A percentile compares a stretch with the other conserved stretches of the same genome.
phyloP scores from a whole-genome alignment of 2,329 filamentous ascomycete genomes.

The Claviceps citrina region DNA sequence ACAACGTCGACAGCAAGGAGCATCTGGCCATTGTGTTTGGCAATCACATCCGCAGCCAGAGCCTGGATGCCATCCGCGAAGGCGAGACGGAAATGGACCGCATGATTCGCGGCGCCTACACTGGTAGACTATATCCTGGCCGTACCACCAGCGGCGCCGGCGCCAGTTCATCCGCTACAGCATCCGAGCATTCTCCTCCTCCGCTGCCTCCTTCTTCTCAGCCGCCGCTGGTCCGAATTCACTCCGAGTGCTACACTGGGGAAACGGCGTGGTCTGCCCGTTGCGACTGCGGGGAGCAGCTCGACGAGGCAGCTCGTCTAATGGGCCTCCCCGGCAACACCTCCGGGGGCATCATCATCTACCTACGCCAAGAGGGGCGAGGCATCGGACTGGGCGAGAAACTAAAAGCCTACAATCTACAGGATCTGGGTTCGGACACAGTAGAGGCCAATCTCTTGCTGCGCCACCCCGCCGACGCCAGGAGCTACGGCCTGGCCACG shows the following conservation, averaged over 20 bases:
- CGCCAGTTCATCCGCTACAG: constrained; percentile 6
- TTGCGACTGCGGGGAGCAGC: constrained; percentile 93
- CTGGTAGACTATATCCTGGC: constrained; percentile 73
- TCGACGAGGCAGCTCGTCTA: constrained; percentile 85
- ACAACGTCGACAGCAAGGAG: constrained; percentile 86
- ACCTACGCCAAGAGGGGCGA: constrained; percentile 86
- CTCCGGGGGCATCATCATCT: constrained; percentile 80
- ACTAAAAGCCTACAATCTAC: constrained; percentile 93
- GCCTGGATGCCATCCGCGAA: constrained; percentile 53
- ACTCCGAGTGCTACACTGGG: constrained; percentile 96
- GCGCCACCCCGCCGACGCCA: constrained; percentile 81
- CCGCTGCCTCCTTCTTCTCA: constrained; percentile 5
- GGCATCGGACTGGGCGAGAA: constrained; percentile 93
- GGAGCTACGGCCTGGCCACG: constrained; percentile 91
- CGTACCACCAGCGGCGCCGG: constrained; percentile 52
- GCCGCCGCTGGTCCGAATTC: constrained; percentile 72
- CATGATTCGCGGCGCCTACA: constrained; percentile 89
- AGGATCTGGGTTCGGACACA: constrained; percentile 92
- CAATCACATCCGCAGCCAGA: constrained; percentile 59
- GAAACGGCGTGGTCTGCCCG: constrained; percentile 97
- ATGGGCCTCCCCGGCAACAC: constrained; percentile 59
- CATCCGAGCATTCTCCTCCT: constrained; percentile 1
- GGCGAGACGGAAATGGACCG: constrained; percentile 78
- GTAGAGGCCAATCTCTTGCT: constrained; percentile 89
- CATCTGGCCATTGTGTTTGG: constrained; percentile 96